Base-by-base conservation (phyloP, 2,329 filamentous ascomycete genomes). In the Fusarium sp. region DNA sequence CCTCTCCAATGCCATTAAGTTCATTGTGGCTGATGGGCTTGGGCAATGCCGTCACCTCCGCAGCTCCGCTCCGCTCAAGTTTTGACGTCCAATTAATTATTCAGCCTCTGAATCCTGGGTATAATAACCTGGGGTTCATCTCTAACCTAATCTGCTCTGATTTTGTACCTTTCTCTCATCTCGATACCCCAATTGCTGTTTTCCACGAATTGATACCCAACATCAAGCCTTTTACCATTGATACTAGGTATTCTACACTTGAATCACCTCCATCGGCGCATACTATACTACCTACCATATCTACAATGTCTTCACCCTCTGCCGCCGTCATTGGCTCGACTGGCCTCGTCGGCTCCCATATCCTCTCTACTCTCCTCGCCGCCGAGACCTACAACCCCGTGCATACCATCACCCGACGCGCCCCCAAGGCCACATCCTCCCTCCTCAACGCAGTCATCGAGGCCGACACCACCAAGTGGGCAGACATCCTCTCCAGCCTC, bases 291-390 rank as follows among this genome's bases (percentile, higher is more conserved):
- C 32, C 48, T 42, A 22, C 43, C 19, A 2, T 19, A 19, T 19
- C 19, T 19, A 53, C 29, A 40, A 70, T 71, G 65, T 83, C 68
- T 35, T 40, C 64, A 68, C 48, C 82, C 3, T 76, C 81, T 40
- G 80, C 81, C 66, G 80, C 80, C 59, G 74, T 91, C 58, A 83
- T 87, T 67, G 89, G 89, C 63, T 85, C 83, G 68, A 91, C 89
- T 53, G 88, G 88, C 73, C 83, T 90, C 34, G 83, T 83, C 67
- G 93, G 94, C 73, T 86, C 85, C 48, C 81, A 91, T 73, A 93
- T 97, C 74, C 87, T 97, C 72, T 76, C 79, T 7, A 81, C 79
- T n/a, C 81, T 92, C 41, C 82, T 91, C 69, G 73, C 82, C 12
- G 77, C 82, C 55, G 76, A 80, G 51, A 78, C 79, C 61, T 80